Conservation (phyloP, 2,329 filamentous ascomycete species). For the Cadophora malorum region DNA sequence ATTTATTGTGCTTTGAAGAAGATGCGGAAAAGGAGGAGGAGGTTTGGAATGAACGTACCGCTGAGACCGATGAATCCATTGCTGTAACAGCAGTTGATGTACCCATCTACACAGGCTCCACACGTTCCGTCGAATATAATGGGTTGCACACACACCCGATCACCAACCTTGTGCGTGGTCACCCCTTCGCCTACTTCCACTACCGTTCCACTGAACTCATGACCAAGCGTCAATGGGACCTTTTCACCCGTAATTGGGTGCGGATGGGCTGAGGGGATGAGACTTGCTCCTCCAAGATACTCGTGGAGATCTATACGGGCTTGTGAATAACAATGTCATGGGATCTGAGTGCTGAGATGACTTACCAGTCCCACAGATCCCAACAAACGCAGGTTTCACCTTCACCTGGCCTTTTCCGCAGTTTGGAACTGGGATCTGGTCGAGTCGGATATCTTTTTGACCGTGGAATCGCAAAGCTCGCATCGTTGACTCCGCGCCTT, state of each 20-base stretch:
- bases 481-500: conserved; percentile 47
- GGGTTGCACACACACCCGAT: conserved; percentile 56
- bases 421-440: conserved; percentile 52
- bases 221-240: conserved; percentile 70
- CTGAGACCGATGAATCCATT: conserved; percentile 37
- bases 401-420: conserved; percentile 33
- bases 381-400: conserved; percentile 42
- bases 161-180: conserved; percentile 53
- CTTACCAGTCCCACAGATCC: conserved; percentile 41
- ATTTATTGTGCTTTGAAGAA: background rate
- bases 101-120: conserved; percentile 54
- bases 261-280: conserved; percentile 55
- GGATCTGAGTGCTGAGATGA: background rate
- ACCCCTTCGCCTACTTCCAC: conserved; percentile 67
- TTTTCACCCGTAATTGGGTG: conserved; percentile 58
- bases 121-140: conserved; percentile 57
- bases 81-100: conserved; percentile 37
- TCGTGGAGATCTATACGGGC: conserved; percentile 49
- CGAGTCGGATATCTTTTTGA: conserved; percentile 60
- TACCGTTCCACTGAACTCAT: conserved; percentile 83
- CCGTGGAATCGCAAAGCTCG: conserved; percentile 60
- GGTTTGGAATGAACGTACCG: conserved; percentile 21
- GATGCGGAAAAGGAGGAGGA: background rate
- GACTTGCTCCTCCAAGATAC: conserved; percentile 54
- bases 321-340: too few relatives aligned